These are phyloP conservation scores for Escallonia herrerae DNA, from an alignment of 129 eudicot genomes.

Conservation along the genomic window DNA sequence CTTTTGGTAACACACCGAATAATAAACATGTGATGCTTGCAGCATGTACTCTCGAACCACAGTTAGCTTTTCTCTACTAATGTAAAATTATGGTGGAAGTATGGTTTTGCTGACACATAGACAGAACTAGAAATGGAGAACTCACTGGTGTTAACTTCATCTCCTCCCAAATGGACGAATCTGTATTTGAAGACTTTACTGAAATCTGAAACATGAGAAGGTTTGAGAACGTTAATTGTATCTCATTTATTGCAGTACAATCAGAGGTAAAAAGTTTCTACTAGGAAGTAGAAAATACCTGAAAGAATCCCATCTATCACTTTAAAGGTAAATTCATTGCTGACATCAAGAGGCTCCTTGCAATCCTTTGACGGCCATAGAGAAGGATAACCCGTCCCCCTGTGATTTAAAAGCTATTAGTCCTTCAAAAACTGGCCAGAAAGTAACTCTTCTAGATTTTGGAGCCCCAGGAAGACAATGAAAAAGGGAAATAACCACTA, in stretches of 20 bases:
- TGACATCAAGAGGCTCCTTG: slow-evolving; percentile 91
- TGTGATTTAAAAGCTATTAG: slow-evolving; percentile 18
- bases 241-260: background rate
- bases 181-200: slow-evolving; percentile 80
- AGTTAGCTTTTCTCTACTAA: too few relatives aligned
- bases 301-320: slow-evolving; percentile 86
- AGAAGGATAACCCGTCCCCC: slow-evolving; percentile 91
- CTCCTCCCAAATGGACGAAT: slow-evolving; percentile 96
- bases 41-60: too few relatives aligned
- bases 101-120: background rate
- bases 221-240: slow-evolving; percentile 3
- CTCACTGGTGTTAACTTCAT: slow-evolving; percentile 93
- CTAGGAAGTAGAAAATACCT: slow-evolving; percentile 29
- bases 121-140: background rate
- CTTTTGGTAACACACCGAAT: too few relatives aligned
- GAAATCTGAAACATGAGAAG: slow-evolving; percentile 61
- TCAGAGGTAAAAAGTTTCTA: slow-evolving; percentile 8
- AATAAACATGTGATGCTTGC: too few relatives aligned
- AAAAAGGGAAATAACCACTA: too few relatives aligned
- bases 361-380: slow-evolving; percentile 80
- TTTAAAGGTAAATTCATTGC: slow-evolving; percentile 80
- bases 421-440: background rate
- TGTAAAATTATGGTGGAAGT: too few relatives aligned
- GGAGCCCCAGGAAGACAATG: too few relatives aligned
- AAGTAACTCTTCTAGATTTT: background rate